Conservation (phyloP, 2,329 filamentous ascomycete species). For the Fusarium sp. region DNA sequence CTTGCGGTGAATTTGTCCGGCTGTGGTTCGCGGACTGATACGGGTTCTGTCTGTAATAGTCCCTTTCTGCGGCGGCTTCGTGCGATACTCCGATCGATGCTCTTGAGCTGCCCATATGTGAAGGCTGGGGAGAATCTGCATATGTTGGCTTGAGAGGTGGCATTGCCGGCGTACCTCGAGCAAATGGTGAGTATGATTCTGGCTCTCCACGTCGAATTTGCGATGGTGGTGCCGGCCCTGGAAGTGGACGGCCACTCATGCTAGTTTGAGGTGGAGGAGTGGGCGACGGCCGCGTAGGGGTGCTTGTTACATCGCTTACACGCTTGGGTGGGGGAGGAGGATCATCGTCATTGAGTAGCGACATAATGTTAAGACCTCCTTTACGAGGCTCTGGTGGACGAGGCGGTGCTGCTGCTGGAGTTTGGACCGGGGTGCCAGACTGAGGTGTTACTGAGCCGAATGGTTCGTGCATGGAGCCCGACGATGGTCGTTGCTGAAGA, state of each 20-base stretch:
- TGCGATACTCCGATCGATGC: slow-evolving; percentile 56
- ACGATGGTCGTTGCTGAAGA: slow-evolving; percentile 52
- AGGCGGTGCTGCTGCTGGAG: slow-evolving; percentile 54
- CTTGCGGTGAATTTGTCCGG: slow-evolving; percentile 61
- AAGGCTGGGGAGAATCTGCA: slow-evolving; percentile 63
- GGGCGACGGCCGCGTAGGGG: slow-evolving; percentile 56
- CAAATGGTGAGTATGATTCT: slow-evolving; percentile 63
- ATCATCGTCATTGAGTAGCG: slow-evolving; percentile 72
- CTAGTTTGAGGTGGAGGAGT: slow-evolving; percentile 62
- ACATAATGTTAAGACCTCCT: slow-evolving; percentile 72
- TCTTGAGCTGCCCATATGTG: slow-evolving; percentile 60
- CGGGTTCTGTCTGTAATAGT: slow-evolving; percentile 61
- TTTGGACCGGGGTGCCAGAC: slow-evolving; percentile 47
- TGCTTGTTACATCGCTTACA: slow-evolving; percentile 59
- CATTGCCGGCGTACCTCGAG: slow-evolving; percentile 59
- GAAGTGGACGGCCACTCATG: slow-evolving; percentile 57
- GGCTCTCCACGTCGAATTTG: slow-evolving; percentile 61
- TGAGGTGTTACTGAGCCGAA: slow-evolving; percentile 48
- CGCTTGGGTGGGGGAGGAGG: slow-evolving; percentile 64
- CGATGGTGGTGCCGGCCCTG: slow-evolving; percentile 54
- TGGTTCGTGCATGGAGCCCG: slow-evolving; percentile 48
- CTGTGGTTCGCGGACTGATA: slow-evolving; percentile 53
- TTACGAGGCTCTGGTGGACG: slow-evolving; percentile 65
- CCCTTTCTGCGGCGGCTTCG: slow-evolving; percentile 55
- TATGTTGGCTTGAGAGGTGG: slow-evolving; percentile 67